A percentile compares a stretch with the other conserved stretches of the same genome.
Conservation (phyloP, 1,284 basidiomycete genomes). For the Marasmius sp. region DNA sequence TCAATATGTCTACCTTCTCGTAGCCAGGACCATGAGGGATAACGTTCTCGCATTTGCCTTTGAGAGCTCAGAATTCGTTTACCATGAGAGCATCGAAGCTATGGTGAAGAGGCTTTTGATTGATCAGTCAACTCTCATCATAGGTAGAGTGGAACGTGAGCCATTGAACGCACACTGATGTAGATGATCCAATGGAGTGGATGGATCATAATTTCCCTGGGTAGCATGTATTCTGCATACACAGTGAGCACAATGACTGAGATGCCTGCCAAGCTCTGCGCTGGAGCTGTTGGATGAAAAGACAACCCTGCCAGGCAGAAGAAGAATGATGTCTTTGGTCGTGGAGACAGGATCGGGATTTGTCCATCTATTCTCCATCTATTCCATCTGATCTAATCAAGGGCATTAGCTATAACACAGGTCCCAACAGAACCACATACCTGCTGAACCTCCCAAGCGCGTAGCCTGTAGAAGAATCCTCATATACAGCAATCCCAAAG, state of each 20-base stretch:
- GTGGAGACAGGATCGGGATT: no score
- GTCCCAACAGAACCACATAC: no score
- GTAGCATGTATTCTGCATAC: constrained; percentile 43
- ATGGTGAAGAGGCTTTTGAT: constrained; percentile 38
- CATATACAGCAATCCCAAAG: no score
- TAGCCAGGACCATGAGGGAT: constrained; percentile 52
- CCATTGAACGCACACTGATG: constrained; percentile 20
- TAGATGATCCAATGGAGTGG: constrained; percentile 2
- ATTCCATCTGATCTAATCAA: no score
- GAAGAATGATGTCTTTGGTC: no score
- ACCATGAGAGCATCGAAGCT: constrained; percentile 49
- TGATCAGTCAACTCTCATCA: neutral
- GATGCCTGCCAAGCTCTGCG: constrained; percentile 53
- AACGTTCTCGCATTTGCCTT: constrained; percentile 40
- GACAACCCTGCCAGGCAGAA: no score
- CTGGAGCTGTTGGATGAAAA: constrained; percentile 30
- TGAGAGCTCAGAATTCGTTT: constrained; percentile 54
- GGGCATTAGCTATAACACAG: no score
- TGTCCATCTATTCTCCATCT: no score
- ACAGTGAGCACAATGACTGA: constrained; percentile 44
- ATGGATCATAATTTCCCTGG: constrained; percentile 17
- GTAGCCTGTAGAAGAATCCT: no score
- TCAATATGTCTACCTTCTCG: constrained; percentile 45
- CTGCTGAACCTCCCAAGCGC: no score
- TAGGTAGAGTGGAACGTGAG: constrained; percentile 21